These are phyloP conservation scores for Neoboletus magnificus DNA, from an alignment of 768 basidiomycete genomes.

Conservation along the genomic window DNA sequence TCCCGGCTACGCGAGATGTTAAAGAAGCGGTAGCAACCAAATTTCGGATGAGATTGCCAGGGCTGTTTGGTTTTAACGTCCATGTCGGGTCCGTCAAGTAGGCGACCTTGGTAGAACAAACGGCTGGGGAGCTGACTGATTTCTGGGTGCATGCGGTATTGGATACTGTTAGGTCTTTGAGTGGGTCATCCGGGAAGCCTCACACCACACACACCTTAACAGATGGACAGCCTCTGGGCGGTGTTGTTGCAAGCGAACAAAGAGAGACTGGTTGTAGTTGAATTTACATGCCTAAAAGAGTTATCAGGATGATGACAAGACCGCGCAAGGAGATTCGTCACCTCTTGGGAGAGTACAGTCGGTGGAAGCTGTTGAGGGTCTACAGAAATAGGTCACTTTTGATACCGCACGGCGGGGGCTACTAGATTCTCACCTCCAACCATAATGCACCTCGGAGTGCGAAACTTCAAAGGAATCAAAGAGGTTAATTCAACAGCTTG, in stretches of 20 bases:
- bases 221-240: constrained; percentile 84
- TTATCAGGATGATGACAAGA: constrained; percentile 13
- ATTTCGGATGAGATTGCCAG: constrained; percentile 79
- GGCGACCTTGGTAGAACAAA: constrained; percentile 77
- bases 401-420: background rate
- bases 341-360: constrained; percentile 70
- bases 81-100: constrained; percentile 91
- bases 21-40: constrained; percentile 88
- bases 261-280: constrained; percentile 87
- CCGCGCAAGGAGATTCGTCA: constrained; percentile 31
- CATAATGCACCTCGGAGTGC: constrained; percentile 80
- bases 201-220: constrained; percentile 58
- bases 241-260: constrained; percentile 84
- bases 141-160: constrained; percentile 99
- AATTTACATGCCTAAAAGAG: constrained; percentile 55
- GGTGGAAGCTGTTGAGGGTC: constrained; percentile 96
- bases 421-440: constrained; percentile 64
- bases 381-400: constrained; percentile 16
- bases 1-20: constrained; percentile 74
- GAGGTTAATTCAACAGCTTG: constrained; percentile 95
- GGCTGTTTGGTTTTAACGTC: constrained; percentile 71
- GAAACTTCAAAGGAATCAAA: constrained; percentile 91
- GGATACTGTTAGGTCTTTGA: constrained; percentile 59
- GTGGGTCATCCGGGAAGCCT: background rate
- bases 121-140: constrained; percentile 88